Conservation (phyloP, 1,139 yeast genomes). For the Candida sp. region DNA sequence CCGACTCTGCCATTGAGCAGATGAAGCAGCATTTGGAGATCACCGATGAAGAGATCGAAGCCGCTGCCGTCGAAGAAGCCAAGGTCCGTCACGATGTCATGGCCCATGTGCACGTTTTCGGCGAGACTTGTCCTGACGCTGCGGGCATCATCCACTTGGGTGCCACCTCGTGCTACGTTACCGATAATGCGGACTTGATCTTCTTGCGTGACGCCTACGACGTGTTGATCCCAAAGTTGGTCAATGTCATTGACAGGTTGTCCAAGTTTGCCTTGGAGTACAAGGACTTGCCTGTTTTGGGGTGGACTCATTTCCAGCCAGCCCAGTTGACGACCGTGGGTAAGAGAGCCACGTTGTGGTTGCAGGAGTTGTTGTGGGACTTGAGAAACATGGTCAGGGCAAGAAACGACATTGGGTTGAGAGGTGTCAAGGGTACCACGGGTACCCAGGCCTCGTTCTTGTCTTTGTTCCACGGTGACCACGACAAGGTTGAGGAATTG, state of each 20-base stretch:
- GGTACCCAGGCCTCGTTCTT: slow-evolving; percentile 99
- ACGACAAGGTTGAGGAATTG: slow-evolving; percentile 91
- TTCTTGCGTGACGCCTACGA: slow-evolving; percentile 97
- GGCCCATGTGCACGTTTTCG: slow-evolving; percentile 99
- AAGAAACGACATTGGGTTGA: slow-evolving; percentile 92
- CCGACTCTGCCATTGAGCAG: slow-evolving; percentile 91
- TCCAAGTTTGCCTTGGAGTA: slow-evolving; percentile 86
- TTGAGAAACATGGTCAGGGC: slow-evolving; percentile 95
- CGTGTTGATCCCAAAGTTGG: slow-evolving; percentile 89
- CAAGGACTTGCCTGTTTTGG: slow-evolving; percentile 96
- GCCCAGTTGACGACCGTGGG: slow-evolving; percentile 99
- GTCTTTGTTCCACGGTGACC: slow-evolving; percentile 94
- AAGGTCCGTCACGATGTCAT: slow-evolving; percentile 99
- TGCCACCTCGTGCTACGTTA: slow-evolving; percentile 97
- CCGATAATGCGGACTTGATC: slow-evolving; percentile 98
- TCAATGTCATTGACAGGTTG: slow-evolving; percentile 92
- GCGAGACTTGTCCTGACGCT: slow-evolving; percentile 92
- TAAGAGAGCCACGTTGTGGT: slow-evolving; percentile 97
- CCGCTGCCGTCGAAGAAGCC: slow-evolving; percentile 93
- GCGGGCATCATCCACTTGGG: slow-evolving; percentile 99
- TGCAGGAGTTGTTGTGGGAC: slow-evolving; percentile 98
- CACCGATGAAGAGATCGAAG: slow-evolving; percentile 91
- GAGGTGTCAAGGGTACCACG: slow-evolving; percentile 99
- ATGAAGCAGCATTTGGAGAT: slow-evolving; percentile 78
- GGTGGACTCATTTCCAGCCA: slow-evolving; percentile 99